Base-by-base conservation (phyloP, 192 early-diverging fungal species). In the Coemansia aciculifera region DNA sequence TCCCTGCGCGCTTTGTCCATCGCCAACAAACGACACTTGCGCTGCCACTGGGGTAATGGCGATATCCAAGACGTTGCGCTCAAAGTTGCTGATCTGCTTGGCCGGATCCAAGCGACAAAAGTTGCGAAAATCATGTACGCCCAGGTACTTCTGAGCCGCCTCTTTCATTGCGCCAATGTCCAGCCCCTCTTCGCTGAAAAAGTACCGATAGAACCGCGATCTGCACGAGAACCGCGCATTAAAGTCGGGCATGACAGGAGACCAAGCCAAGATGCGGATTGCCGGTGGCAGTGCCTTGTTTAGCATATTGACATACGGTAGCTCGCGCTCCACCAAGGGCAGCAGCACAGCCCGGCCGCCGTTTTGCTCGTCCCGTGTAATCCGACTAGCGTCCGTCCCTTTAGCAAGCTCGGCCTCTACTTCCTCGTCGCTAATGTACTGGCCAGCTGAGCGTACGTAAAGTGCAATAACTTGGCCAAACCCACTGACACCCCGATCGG, bases 81-180 rank as follows among this genome's bases (percentile, higher is more conserved):
- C 86, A 80, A 92, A 96, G 73, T 87, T 90, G 15, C 71, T 74
- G 34, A 94, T 89, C 69, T 91, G 87, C 72, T 96, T 95, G 32
- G 89, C 83, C 0, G 91, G 87, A 81, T 99, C 96, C 43, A 97
- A 79, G 74, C 96, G 95, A 78, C 97, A 99, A 79, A 99, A 97
- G 77, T 96, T 90, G 48, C 97, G 89, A 68, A 94, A 99, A 74
- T 99, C 95, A 66, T 95, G 94, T 12, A 87, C 77, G 9, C 97
- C 97, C 62, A 92, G 63, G 63, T 90, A 93, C 42, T 74, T 65
- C 31, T 67, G 52, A 3, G 92, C 91, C 0, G 90, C 95, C 4
- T 87, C 72, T 17, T 85, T 85, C 96, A 99, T 98, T 2, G 64
- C 68, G 3, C 71, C 85, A 38, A 97, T 87, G 65, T 97, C 85